Base-by-base conservation (phyloP, 345 rosid genomes). In the Corymbia maculata region DNA sequence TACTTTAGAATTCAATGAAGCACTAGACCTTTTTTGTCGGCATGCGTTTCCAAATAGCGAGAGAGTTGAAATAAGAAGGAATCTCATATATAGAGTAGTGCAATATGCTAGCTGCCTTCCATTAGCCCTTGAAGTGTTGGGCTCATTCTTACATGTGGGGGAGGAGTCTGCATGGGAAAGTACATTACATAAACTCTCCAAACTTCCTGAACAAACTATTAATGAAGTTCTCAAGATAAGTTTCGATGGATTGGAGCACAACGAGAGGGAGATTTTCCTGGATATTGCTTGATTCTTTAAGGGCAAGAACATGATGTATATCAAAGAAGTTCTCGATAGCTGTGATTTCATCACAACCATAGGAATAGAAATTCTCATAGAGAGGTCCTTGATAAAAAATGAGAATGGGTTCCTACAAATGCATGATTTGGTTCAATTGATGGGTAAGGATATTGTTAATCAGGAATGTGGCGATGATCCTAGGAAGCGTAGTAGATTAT, bases 191-290 rank as follows among this genome's bases (percentile, higher is more conserved):
- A 68, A 8, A 2, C 22, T 68, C 79, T 30, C 79, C 3, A 8
- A 68, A 68, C 4, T 0, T 68, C 79, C 79, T 13, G 1, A 30
- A 0, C 2, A 0, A 13, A 2, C 0, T 2, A 68, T 68, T 3
- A 30, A 68, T 68, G 10, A 1, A 30, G 19, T 66, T 66, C 70
- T 66, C 75, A n/a, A 66, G 75, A 66, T 0, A 30, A 66, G 75
- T 4, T 28, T 64, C 2, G 16, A n/a, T 64, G 70, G 70, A 64
- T 64, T 64, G 36, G 36, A 64, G 2, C 1, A 28, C 2, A 61
- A 26, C 1, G 75, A n/a, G 42, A 66, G 2, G 42, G 75, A 66
- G 17, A 66, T 66, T 66, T 66, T 66, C 42, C 75, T 66, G 0
- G 5, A 66, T n/a, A 66, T 66, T 13, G 75, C 75, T 14, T 66